These are phyloP conservation scores for Alternaria novae-zelandiae DNA, from an alignment of 2,329 filamentous ascomycete genomes.

Conservation along the genomic window DNA sequence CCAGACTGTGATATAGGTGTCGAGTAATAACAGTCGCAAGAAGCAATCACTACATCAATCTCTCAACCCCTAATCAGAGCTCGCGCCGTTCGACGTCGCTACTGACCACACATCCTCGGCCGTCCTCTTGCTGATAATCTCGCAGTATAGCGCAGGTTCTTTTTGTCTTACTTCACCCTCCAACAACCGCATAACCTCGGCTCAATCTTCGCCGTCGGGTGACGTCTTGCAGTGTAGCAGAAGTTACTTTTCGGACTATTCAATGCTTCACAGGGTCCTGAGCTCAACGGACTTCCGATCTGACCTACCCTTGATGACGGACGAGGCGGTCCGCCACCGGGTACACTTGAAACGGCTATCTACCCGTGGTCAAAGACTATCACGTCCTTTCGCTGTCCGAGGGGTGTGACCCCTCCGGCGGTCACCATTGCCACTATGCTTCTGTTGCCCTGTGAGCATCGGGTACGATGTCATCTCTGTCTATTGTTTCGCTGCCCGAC, in stretches of 20 bases:
- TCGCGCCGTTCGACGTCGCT: too few relatives aligned
- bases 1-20: background rate
- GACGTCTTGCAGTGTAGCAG: background rate
- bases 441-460: background rate
- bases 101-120: background rate
- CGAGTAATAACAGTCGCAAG: background rate
- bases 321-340: background rate
- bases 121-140: background rate
- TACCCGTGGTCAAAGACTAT: background rate
- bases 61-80: background rate
- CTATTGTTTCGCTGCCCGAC: too few relatives aligned
- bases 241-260: background rate
- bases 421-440: background rate
- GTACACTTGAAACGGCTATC: background rate
- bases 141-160: background rate
- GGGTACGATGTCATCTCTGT: background rate
- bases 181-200: background rate
- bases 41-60: background rate
- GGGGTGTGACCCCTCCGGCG: background rate
- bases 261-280: background rate
- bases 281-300: background rate
- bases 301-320: background rate
- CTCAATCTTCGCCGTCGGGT: rapidly evolving
- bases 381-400: background rate
- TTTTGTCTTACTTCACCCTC: background rate